Evolutionary conservation across 2,329 filamentous ascomycete species (phyloP), one percentile per base, ranked within the genome.

Genomic region (Microdochium bolleyi): DNA sequence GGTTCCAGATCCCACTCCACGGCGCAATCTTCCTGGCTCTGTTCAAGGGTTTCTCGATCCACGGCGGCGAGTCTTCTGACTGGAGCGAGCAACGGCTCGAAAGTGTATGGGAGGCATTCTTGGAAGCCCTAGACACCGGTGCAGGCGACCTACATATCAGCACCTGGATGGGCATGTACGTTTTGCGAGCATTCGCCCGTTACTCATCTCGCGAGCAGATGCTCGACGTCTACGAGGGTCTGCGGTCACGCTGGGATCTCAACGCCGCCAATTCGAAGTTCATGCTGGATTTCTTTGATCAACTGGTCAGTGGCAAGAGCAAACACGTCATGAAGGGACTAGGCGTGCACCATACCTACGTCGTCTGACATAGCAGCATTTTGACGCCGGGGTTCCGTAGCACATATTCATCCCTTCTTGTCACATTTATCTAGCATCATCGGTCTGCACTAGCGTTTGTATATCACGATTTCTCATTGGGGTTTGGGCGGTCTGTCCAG

Each of bases 11-110:
- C 3, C 80, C 83, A 0, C 72, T 92, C 16, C 83, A 92, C 55
- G 87, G 87, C 5, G 80, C 86, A 53, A 80, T 95, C 24, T 96
- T 92, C 62, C 74, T 94, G 37, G 78, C 87, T 8, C 74, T 97
- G 3, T 88, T 97, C 70, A 86, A 89, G 61, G 91, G 88, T 0
- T 99, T 97, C 64, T 76, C 79, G 30, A 67, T 73, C 2, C 85
- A 96, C 62, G 92, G 92, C 11, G 84, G 83, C 24, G 64, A 74
- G 1, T 68, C 84, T 57, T 84, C 84, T 0, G 76, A 82, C 13
- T 99, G 94, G 92, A 89, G 82, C 25, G 72, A 75, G 27, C 69
- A 78, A 57, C 79, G 83, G n/a, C 78, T 97, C 2, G 77, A 85
- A 46, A 76, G 74, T 44, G 81, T 90, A 11, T 87, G 88, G 77